Evolutionary conservation across 2,329 filamentous ascomycete genomes (phyloP), one percentile per base, ranked within the genome.

Genomic region (Claviceps citrina): DNA sequence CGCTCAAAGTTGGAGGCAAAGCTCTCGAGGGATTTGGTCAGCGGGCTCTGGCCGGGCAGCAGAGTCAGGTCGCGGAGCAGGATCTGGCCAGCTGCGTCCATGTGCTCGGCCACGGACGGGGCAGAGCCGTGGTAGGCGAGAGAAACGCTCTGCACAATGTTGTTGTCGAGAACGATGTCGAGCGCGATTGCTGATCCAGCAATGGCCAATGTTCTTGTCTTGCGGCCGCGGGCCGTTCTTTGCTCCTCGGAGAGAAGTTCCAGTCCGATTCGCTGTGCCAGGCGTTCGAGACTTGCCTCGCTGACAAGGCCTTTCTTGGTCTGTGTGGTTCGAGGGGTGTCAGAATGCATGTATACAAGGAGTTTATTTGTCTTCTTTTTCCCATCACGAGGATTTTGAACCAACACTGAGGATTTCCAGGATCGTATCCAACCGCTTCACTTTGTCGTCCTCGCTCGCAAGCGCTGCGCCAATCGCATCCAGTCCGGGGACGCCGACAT

Each of bases 1-100:
- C 73, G 70, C 50, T 82, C 76, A 27, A 93, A 65, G 52, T 87
- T 87, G 25, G 65, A 65, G 0, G 80, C 73, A 51, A 91, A 91
- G 10, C 65, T 64, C 44, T 81, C 77, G 22, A 91, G 63, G 7
- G 68, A 76, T 51, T 84, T 81, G 34, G 80, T 83, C 44, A 85
- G 63, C 18, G 77, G 71, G 46, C 73, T 75, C 49, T 81, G 71
- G 9, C 67, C 66, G 0, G 71, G 68, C 1, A 60, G 60, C 4
- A 81, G 69, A 42, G 69, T 69, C 24, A 91, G 62, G 53, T 84
- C 78, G 12, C 67, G 61, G 19, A 78, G 62, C 5, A 91, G 62
- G 7, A 89, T 80, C 39, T 71, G 66, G 8, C 73, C 73, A 2
- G 80, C 81, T 16, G 70, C 68, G 18, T 68, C 70, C 35, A 70